A percentile compares a stretch with the other conserved stretches of the same genome.
phyloP scores from a whole-genome alignment of 495 filamentous ascomycete species.

The Aspergillus campestris region DNA sequence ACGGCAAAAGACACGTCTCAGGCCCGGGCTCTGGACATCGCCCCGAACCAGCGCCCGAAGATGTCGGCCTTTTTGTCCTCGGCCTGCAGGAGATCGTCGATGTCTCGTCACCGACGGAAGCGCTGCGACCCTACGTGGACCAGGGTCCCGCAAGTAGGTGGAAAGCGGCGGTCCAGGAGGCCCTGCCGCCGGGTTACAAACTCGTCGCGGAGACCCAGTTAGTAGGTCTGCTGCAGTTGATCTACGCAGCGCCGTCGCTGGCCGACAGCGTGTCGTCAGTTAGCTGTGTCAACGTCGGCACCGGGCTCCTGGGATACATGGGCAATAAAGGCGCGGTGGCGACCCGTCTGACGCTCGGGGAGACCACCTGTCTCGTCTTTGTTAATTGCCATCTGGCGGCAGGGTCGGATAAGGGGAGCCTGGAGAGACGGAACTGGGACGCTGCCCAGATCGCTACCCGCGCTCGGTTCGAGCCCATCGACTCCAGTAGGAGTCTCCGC shows the following conservation, averaged over 20 bases:
- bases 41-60: conserved; percentile 30
- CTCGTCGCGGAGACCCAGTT: conserved; percentile 76
- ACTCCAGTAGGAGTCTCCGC: conserved; percentile 41
- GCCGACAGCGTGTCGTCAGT: conserved; percentile 64
- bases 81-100: conserved; percentile 91
- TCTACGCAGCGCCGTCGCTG: conserved; percentile 74
- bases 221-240: conserved; percentile 73
- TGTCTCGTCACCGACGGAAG: conserved; percentile 58
- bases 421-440: conserved; percentile 89
- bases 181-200: conserved; percentile 68
- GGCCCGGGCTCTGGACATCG: not conserved
- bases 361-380: conserved; percentile 81
- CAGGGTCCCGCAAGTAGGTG: conserved; percentile 60
- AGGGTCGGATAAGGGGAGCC: conserved; percentile 63
- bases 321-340: conserved; percentile 92
- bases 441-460: conserved; percentile 64
- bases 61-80: conserved; percentile 81
- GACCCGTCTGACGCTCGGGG: conserved; percentile 76
- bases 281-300: conserved; percentile 71
- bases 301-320: conserved; percentile 83
- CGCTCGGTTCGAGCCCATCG: conserved; percentile 65
- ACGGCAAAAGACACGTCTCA: not conserved
- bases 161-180: conserved; percentile 62
- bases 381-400: conserved; percentile 87
- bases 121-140: conserved; percentile 65